Percentiles rank a stretch among this genome's conserved stretches.
phyloP scores from a whole-genome alignment of 2,329 filamentous ascomycete species.

The Ceratocystis diversiconidia region DNA sequence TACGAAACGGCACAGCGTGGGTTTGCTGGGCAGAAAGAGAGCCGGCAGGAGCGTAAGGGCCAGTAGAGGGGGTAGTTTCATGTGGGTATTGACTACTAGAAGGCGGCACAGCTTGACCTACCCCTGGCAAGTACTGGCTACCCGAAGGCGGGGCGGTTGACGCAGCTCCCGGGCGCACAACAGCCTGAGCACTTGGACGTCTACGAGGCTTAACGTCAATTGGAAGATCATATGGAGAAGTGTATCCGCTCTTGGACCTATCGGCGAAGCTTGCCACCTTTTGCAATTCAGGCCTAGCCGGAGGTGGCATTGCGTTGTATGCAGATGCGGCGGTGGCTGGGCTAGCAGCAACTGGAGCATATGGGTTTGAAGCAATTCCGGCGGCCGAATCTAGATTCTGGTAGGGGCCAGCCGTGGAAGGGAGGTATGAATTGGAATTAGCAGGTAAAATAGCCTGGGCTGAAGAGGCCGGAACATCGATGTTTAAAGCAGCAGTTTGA shows the following conservation, averaged over 20 bases:
- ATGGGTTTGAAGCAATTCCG: slow-evolving; percentile 13
- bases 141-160: slow-evolving; percentile 21
- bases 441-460: slow-evolving; percentile 18
- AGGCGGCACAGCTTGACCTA: slow-evolving; percentile 20
- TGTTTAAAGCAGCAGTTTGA: neutral
- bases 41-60: neutral
- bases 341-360: slow-evolving; percentile 14
- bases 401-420: neutral
- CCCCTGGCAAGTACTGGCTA: neutral
- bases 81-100: neutral
- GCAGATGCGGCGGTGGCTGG: slow-evolving; percentile 22
- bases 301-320: slow-evolving; percentile 28
- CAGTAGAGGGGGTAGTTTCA: slow-evolving; percentile 23
- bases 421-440: neutral
- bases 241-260: slow-evolving; percentile 81
- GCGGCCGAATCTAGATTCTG: neutral
- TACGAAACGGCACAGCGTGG: slow-evolving; percentile 43
- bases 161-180: neutral
- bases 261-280: slow-evolving; percentile 75
- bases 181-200: slow-evolving; percentile 41
- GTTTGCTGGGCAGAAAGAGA: slow-evolving; percentile 26
- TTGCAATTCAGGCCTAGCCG: slow-evolving; percentile 32
- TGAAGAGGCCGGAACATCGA: slow-evolving; percentile 11
- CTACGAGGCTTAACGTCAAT: slow-evolving; percentile 67
- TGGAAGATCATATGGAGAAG: slow-evolving; percentile 88